Conservation (phyloP, 192 early-diverging fungal species). For the Borealophlyctis nickersoniae region DNA sequence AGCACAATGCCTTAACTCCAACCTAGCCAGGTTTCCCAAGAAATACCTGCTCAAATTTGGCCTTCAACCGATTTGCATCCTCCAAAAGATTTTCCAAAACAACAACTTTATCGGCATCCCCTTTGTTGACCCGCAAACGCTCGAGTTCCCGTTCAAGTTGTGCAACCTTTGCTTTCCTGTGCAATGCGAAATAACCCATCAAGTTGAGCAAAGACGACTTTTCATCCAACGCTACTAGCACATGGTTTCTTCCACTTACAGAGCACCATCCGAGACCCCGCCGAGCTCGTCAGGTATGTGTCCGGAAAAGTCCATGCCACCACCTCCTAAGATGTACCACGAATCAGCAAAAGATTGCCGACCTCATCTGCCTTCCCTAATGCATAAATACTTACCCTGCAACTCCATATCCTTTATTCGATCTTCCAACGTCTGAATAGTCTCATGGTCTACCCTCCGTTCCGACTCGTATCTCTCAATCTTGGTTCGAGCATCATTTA, state of each 20-base stretch:
- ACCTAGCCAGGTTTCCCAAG: no score
- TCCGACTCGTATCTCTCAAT: conserved; percentile 64
- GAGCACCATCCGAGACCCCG: neutral
- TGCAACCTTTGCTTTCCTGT: conserved; percentile 49
- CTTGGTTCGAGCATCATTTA: conserved; percentile 58
- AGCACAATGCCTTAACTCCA: neutral
- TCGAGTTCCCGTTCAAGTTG: conserved; percentile 64
- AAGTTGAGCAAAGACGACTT: no score
- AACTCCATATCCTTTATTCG: conserved; percentile 79
- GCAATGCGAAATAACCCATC: neutral
- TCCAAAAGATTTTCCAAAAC: conserved; percentile 60
- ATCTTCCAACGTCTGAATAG: conserved; percentile 76
- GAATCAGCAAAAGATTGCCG: neutral
- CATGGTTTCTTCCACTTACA: no score
- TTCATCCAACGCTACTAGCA: no score
- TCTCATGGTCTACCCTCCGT: conserved; percentile 66
- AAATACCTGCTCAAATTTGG: conserved; percentile 55
- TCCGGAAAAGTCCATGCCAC: neutral
- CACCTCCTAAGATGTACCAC: neutral
- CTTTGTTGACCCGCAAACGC: conserved; percentile 25
- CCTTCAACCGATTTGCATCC: conserved; percentile 57
- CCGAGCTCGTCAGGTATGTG: neutral
- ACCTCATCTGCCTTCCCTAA: neutral
- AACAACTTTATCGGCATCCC: conserved; percentile 31
- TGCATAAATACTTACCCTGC: conserved; percentile 32